These are phyloP conservation scores for Geranomyces variabilis DNA, from an alignment of 192 early-diverging fungal species.

Conservation along the genomic window DNA sequence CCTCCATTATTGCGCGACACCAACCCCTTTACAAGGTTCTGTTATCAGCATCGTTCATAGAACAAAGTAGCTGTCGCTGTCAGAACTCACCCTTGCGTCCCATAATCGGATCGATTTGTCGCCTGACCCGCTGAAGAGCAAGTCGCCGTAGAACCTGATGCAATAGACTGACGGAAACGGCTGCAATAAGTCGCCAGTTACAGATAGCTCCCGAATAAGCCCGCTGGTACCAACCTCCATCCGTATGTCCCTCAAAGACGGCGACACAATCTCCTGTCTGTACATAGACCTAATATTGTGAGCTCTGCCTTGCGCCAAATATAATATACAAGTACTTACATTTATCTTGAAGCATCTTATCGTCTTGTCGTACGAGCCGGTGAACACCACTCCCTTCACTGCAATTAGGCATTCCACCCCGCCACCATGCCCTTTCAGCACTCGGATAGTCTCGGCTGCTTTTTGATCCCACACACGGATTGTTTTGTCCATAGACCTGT, in stretches of 20 bases:
- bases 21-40: no score
- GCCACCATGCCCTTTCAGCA: conserved; percentile 48
- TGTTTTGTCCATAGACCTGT: conserved; percentile 62
- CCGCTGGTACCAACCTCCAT: conserved; percentile 40
- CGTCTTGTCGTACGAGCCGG: conserved; percentile 61
- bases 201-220: neutral
- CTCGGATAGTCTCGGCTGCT: conserved; percentile 41
- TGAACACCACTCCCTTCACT: conserved; percentile 42
- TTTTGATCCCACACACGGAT: conserved; percentile 51
- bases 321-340: neutral
- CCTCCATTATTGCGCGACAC: no score
- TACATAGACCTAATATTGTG: neutral
- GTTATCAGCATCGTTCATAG: neutral
- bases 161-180: conserved; percentile 45
- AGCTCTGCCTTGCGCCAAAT: neutral
- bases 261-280: conserved; percentile 53
- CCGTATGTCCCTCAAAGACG: conserved; percentile 55
- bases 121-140: conserved; percentile 53
- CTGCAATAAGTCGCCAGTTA: neutral
- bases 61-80: no score
- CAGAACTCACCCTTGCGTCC: conserved; percentile 46
- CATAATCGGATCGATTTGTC: conserved; percentile 54
- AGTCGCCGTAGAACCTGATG: conserved; percentile 43
- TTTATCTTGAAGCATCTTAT: conserved; percentile 23
- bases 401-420: conserved; percentile 55